Evolutionary conservation across 2,329 filamentous ascomycete genomes (phyloP).

Genomic region (Colletotrichum chrysophilum): DNA sequence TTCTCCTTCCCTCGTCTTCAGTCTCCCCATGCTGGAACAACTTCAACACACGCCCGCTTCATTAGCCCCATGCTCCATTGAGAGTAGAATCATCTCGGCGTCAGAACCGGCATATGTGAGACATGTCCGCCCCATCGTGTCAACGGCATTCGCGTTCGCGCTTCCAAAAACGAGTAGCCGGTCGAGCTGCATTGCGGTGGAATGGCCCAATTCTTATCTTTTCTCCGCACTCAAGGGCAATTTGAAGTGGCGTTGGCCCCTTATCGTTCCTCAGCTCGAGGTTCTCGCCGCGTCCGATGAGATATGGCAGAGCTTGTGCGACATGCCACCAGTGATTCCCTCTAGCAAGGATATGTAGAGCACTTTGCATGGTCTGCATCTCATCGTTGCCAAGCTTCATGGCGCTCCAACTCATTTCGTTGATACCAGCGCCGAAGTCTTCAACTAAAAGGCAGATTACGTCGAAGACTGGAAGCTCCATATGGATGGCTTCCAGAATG

Average conservation of each 20-base stretch:
- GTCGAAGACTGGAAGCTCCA: slow-evolving; percentile 37
- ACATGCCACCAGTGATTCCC: slow-evolving; percentile 19
- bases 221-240: not conserved
- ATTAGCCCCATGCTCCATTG: slow-evolving; percentile 15
- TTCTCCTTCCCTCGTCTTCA: fast-evolving
- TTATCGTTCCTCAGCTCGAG: not conserved
- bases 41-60: too few species aligned
- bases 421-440: slow-evolving; percentile 35
- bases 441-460: slow-evolving; percentile 38
- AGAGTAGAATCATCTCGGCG: not conserved
- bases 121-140: slow-evolving; percentile 11
- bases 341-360: not conserved
- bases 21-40: slow-evolving; percentile 27
- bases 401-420: slow-evolving; percentile 8
- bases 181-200: not conserved
- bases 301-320: slow-evolving; percentile 16
- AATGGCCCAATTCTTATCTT: not conserved
- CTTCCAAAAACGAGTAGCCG: not conserved
- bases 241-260: slow-evolving; percentile 14
- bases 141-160: slow-evolving; percentile 9
- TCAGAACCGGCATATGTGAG: slow-evolving; percentile 1
- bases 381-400: not conserved
- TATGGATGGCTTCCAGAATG: slow-evolving; percentile 29
- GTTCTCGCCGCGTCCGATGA: not conserved
- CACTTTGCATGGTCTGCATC: not conserved